These are phyloP conservation scores for Meyerozyma carpophila DNA, from an alignment of 1,139 yeast genomes.

Conservation along the genomic window DNA sequence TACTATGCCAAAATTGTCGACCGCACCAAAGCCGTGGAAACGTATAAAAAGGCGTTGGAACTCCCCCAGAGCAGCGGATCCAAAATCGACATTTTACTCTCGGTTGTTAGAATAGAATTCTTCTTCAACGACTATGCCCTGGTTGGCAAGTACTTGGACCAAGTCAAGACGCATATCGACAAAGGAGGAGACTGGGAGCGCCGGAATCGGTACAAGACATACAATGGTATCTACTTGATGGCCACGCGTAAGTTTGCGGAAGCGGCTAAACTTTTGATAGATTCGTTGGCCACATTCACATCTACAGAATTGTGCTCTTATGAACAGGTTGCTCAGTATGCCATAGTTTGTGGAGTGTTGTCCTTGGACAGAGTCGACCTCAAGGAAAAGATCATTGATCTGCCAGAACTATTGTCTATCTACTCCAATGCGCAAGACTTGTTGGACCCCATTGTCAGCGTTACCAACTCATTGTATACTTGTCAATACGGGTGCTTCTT, in stretches of 20 bases:
- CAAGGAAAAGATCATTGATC: slow-evolving; percentile 80
- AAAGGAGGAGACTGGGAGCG: slow-evolving; percentile 99
- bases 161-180: slow-evolving; percentile 71
- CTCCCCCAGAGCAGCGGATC: slow-evolving; percentile 83
- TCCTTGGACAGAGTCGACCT: slow-evolving; percentile 79
- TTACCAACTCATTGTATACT: slow-evolving; percentile 83
- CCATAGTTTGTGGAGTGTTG: slow-evolving; percentile 81
- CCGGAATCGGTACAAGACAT: slow-evolving; percentile 89
- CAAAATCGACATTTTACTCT: slow-evolving; percentile 79
- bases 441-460: slow-evolving; percentile 74
- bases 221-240: slow-evolving; percentile 76
- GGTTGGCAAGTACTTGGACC: slow-evolving; percentile 70
- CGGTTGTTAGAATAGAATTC: slow-evolving; percentile 81
- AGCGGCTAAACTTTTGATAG: slow-evolving; percentile 79
- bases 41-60: slow-evolving; percentile 71
- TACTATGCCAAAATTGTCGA: slow-evolving; percentile 85
- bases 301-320: slow-evolving; percentile 89
- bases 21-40: slow-evolving; percentile 62
- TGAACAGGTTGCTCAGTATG: slow-evolving; percentile 85
- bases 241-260: slow-evolving; percentile 83
- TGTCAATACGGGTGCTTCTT: slow-evolving; percentile 84
- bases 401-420: slow-evolving; percentile 87
- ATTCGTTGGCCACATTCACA: slow-evolving; percentile 91
- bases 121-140: slow-evolving; percentile 75
- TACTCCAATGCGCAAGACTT: slow-evolving; percentile 60